phyloP scores from a whole-genome alignment of 2,329 filamentous ascomycete genomes.

The Aspergillus ruber region DNA sequence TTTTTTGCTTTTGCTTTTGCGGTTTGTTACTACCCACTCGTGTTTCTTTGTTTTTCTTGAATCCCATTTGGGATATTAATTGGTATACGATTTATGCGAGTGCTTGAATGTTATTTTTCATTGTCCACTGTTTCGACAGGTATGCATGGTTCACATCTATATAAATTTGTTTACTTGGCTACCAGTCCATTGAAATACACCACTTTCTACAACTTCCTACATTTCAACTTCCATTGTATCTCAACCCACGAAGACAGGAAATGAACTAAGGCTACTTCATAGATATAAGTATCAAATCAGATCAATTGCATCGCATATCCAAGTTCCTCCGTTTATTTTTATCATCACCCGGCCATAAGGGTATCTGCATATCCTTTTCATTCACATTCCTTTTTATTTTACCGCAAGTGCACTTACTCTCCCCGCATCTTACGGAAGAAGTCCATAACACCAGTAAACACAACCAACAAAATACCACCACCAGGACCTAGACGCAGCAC shows the following conservation, averaged over 20 bases:
- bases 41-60: background rate
- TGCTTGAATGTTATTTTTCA: background rate
- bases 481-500: conserved; percentile 71
- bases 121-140: background rate
- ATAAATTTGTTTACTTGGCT: background rate
- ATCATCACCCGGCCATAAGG: background rate
- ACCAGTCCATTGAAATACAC: background rate
- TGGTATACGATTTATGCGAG: too few species aligned
- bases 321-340: background rate
- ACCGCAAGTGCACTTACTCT: conserved; percentile 19
- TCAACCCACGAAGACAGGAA: too few species aligned
- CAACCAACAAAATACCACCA: conserved; percentile 52
- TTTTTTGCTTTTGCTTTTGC: conserved; percentile 12
- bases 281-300: too few species aligned
- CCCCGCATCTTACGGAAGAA: conserved; percentile 72
- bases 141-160: background rate
- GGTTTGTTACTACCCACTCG: conserved; percentile 2
- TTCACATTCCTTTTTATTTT: background rate
- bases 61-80: too few species aligned
- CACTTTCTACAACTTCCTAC: background rate
- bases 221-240: too few species aligned
- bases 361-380: background rate
- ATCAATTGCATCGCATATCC: too few species aligned
- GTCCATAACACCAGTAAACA: conserved; percentile 54
- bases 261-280: too few species aligned